Percentiles rank a stretch among this genome's conserved stretches.
Conservation (phyloP, 2,329 filamentous ascomycete genomes). For the Colletotrichum sp. region DNA sequence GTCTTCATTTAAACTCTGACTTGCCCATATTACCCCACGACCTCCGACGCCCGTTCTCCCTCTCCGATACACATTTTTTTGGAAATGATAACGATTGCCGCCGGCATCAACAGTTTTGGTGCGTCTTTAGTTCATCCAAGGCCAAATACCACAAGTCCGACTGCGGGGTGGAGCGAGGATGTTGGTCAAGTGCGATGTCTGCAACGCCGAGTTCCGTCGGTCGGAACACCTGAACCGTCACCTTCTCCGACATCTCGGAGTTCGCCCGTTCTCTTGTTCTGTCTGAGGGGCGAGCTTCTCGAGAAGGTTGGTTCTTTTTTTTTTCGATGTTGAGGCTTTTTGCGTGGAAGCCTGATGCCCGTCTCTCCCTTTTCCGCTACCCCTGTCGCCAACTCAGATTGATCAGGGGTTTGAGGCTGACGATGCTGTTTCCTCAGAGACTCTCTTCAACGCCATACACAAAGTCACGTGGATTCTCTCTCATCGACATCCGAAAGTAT, state of each 20-base stretch:
- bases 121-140: background rate
- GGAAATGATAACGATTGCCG: background rate
- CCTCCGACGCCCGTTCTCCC: background rate
- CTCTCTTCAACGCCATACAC: background rate
- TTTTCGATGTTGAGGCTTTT: background rate
- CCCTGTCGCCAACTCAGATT: background rate
- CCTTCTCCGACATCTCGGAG: background rate
- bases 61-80: background rate
- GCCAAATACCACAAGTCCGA: background rate
- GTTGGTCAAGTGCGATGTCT: background rate
- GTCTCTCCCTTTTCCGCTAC: accelerated
- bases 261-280: background rate
- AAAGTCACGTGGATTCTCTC: background rate
- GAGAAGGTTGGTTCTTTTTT: background rate
- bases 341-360: background rate
- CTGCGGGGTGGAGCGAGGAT: background rate
- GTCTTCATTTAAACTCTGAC: background rate
- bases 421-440: background rate
- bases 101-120: background rate
- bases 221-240: background rate
- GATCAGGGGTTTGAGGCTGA: background rate
- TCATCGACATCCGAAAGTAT: background rate
- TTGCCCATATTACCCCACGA: background rate
- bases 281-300: background rate
- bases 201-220: conserved; percentile 1